Evolutionary conservation across 257 asterid species (phyloP).

Genomic region (Solanum rostratum): DNA sequence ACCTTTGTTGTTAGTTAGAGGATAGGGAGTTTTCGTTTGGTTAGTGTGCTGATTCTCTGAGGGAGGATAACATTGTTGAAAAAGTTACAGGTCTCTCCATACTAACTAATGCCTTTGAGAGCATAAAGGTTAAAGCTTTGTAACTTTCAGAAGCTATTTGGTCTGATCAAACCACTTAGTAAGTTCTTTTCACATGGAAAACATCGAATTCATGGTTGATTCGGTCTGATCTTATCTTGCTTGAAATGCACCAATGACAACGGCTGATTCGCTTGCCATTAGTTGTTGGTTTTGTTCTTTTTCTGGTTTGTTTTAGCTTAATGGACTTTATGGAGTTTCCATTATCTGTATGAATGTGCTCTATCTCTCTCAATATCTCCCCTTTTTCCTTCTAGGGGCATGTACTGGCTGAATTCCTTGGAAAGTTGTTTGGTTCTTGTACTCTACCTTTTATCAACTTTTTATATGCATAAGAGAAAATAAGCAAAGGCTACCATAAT

Average conservation of each 20-base stretch:
- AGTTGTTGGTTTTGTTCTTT: neutral
- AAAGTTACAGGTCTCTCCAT: neutral
- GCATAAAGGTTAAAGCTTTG: conserved; percentile 3
- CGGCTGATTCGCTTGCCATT: neutral
- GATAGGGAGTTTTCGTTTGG: neutral
- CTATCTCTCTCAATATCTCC: neutral
- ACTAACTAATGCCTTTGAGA: neutral
- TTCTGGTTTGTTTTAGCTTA: neutral
- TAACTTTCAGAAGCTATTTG: neutral
- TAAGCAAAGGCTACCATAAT: neutral
- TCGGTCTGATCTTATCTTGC: neutral
- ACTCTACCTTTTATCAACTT: neutral
- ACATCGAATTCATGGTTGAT: neutral
- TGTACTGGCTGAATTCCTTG: neutral
- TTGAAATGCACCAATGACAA: neutral
- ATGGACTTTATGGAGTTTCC: neutral
- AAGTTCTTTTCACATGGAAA: neutral
- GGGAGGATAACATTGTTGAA: neutral
- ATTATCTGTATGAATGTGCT: conserved; percentile 3
- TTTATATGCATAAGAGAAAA: neutral
- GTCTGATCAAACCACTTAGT: neutral
- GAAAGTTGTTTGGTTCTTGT: conserved; percentile 7
- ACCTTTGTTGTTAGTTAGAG: conserved; percentile 4
- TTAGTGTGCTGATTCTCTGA: neutral
- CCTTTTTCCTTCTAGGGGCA: conserved; percentile 4